Evolutionary conservation across 2,329 filamentous ascomycete species (phyloP).

Genomic region (Westerdykella aurantiaca): DNA sequence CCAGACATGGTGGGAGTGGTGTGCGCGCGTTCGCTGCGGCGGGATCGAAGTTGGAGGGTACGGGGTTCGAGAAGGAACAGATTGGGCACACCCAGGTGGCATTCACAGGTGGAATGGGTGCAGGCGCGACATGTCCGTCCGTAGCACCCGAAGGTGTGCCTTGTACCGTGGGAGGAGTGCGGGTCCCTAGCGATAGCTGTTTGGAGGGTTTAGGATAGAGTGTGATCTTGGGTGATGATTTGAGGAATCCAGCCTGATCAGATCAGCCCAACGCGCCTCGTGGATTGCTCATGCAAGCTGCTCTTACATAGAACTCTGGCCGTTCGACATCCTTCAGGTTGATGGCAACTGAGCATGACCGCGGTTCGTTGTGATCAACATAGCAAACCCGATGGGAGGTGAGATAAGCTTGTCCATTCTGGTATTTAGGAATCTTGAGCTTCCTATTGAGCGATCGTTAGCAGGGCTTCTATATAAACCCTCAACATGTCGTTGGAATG

Average conservation of each 20-base stretch:
- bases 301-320: constrained; percentile 75
- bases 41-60: constrained; percentile 90
- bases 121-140: constrained; percentile 36
- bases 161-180: constrained; percentile 41
- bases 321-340: constrained; percentile 88
- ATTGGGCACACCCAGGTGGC: constrained; percentile 96
- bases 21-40: constrained; percentile 72
- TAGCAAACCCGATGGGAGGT: constrained; percentile 96
- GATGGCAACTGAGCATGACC: constrained; percentile 76
- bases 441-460: constrained; percentile 43
- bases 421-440: constrained; percentile 88
- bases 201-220: constrained; percentile 76
- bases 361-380: constrained; percentile 79
- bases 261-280: constrained; percentile 10
- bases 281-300: constrained; percentile 4
- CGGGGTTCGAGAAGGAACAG: constrained; percentile 88
- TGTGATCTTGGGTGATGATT: constrained; percentile 90
- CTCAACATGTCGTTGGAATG: not conserved
- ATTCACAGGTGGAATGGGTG: constrained; percentile 39
- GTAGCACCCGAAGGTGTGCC: constrained; percentile 34
- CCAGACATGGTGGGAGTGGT: constrained; percentile 76
- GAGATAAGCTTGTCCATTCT: constrained; percentile 93
- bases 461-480: constrained; percentile 42
- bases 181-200: constrained; percentile 54
- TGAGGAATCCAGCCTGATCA: constrained; percentile 75